Evolutionary conservation across 768 basidiomycete species (phyloP).

Genomic region (Obba rivulosa): DNA sequence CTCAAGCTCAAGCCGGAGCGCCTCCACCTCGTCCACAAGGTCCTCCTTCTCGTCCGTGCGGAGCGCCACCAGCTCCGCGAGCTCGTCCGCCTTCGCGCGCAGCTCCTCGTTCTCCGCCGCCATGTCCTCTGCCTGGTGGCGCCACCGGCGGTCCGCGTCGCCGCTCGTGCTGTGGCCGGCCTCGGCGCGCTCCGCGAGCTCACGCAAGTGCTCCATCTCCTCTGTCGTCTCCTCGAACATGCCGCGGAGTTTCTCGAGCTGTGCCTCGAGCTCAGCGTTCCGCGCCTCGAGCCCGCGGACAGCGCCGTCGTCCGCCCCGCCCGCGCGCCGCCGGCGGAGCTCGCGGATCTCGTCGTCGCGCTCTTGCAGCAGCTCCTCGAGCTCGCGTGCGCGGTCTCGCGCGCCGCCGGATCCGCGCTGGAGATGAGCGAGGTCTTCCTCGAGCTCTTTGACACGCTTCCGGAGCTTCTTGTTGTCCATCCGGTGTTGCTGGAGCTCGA

Average conservation of each 20-base stretch:
- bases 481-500: conserved; percentile 84
- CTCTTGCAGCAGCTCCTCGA: conserved; percentile 74
- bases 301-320: conserved; percentile 39
- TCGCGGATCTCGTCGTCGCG: conserved; percentile 66
- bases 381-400: conserved; percentile 58
- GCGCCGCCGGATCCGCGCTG: conserved; percentile 43
- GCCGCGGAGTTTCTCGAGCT: conserved; percentile 63
- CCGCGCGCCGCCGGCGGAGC: conserved; percentile 44
- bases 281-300: conserved; percentile 53
- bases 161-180: conserved; percentile 38
- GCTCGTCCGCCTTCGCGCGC: conserved; percentile 49
- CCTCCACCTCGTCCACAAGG: conserved; percentile 58
- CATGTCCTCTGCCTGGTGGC: conserved; percentile 49
- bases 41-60: conserved; percentile 72
- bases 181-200: conserved; percentile 49
- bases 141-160: conserved; percentile 40
- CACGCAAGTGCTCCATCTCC: conserved; percentile 70
- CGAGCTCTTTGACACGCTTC: conserved; percentile 80
- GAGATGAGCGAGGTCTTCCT: conserved; percentile 69
- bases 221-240: conserved; percentile 79
- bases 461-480: conserved; percentile 91
- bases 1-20: conserved; percentile 61
- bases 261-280: conserved; percentile 66
- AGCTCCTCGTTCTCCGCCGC: conserved; percentile 63
- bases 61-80: conserved; percentile 46